Conservation (phyloP, 139 green algal genomes). For the Desmodesmus armatus region DNA sequence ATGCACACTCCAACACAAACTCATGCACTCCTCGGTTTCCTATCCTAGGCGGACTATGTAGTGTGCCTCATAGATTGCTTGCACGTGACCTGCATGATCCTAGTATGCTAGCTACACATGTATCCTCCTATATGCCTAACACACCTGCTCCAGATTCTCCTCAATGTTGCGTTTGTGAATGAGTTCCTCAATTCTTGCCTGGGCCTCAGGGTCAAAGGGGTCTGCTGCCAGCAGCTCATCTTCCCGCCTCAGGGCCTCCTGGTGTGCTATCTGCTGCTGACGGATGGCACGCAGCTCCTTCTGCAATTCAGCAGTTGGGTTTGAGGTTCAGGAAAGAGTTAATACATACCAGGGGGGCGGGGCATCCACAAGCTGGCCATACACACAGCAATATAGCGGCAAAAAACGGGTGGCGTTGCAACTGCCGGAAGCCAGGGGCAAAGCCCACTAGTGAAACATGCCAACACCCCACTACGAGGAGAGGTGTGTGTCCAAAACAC, state of each 20-base stretch:
- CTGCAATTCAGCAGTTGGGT: background rate
- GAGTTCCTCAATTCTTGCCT: conserved; percentile 88
- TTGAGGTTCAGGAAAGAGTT: background rate
- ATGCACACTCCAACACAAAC: no score
- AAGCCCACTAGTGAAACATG: no score
- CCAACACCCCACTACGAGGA: no score
- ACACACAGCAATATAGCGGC: background rate
- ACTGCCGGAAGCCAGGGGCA: no score
- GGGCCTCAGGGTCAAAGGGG: conserved; percentile 90
- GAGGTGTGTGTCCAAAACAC: no score
- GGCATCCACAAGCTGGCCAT: background rate
- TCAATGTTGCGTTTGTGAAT: conserved; percentile 92
- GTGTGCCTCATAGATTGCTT: no score
- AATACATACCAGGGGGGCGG: background rate
- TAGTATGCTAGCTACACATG: no score
- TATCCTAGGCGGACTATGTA: no score
- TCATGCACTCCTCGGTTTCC: no score
- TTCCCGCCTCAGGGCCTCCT: conserved; percentile 42
- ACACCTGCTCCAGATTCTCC: conserved; percentile 83
- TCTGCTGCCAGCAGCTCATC: conserved; percentile 77
- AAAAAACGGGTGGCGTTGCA: background rate
- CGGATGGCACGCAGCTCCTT: conserved; percentile 5
- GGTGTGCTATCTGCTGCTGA: conserved; percentile 46
- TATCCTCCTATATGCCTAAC: no score
- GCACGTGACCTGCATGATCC: no score